A percentile compares a stretch with the other conserved stretches of the same genome.
Conservation (phyloP, 108 stramenopile genomes). For the Nitzschia palea region DNA sequence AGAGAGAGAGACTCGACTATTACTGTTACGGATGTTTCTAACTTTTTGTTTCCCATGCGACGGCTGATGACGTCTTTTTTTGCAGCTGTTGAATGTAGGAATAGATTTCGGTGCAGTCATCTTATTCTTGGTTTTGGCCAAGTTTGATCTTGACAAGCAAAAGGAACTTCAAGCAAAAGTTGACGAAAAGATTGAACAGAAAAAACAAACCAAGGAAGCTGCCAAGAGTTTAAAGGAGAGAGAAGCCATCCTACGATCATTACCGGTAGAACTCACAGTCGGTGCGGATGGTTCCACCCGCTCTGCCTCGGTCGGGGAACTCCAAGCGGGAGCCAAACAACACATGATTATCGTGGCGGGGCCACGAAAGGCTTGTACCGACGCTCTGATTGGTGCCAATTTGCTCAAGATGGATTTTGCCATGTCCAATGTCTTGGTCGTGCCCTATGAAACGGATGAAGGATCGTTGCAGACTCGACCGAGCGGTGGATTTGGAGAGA, state of each 20-base stretch:
- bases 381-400: slow-evolving; percentile 79
- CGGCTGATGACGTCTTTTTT: too few species aligned
- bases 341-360: slow-evolving; percentile 85
- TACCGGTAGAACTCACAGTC: slow-evolving; percentile 63
- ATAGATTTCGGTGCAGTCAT: slow-evolving; percentile 85
- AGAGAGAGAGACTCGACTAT: neutral
- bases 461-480: slow-evolving; percentile 36
- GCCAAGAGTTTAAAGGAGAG: slow-evolving; percentile 56
- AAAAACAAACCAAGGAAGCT: slow-evolving; percentile 53
- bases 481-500: slow-evolving; percentile 64
- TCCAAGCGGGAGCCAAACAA: slow-evolving; percentile 73
- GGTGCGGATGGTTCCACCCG: slow-evolving; percentile 50
- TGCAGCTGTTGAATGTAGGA: slow-evolving; percentile 65
- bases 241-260: slow-evolving; percentile 38
- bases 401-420: slow-evolving; percentile 82
- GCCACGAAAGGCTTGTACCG: slow-evolving; percentile 64
- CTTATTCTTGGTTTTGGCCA: slow-evolving; percentile 56
- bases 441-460: slow-evolving; percentile 74
- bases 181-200: slow-evolving; percentile 62
- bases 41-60: neutral
- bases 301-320: slow-evolving; percentile 48
- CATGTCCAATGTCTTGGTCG: slow-evolving; percentile 73
- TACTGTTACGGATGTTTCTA: too few species aligned
- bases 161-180: slow-evolving; percentile 57
- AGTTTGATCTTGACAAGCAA: slow-evolving; percentile 65